Evolutionary conservation across 768 basidiomycete species (phyloP).

Genomic region (Chlorophyllum brunneum): DNA sequence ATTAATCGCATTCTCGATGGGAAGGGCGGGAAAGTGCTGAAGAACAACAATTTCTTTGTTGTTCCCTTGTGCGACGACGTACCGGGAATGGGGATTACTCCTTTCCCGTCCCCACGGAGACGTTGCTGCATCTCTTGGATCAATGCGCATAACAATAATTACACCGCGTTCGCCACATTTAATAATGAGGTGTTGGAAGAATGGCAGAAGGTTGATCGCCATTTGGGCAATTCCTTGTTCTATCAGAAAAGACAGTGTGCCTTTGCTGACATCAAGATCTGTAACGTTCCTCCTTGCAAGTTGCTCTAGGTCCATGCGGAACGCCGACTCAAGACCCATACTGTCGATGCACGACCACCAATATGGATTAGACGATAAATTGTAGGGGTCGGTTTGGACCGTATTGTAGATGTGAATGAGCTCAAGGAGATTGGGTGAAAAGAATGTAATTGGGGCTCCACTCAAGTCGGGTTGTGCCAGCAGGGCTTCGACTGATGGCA

Average conservation of each 20-base stretch:
- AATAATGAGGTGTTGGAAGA: constrained; percentile 79
- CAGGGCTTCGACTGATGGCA: constrained; percentile 53
- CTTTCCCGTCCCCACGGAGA: constrained; percentile 50
- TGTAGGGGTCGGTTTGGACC: constrained; percentile 39
- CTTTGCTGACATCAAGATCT: constrained; percentile 34
- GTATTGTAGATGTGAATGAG: constrained; percentile 55
- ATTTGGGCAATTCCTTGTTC: constrained; percentile 73
- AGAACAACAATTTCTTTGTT: constrained; percentile 52
- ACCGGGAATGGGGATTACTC: constrained; percentile 43
- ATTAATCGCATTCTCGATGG: constrained; percentile 46
- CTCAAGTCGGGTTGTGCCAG: constrained; percentile 19
- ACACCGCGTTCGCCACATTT: constrained; percentile 79
- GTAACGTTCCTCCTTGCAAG: constrained; percentile 46
- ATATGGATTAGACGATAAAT: constrained; percentile 45
- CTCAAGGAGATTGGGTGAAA: constrained; percentile 86
- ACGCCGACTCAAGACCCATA: constrained; percentile 63
- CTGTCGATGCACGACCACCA: constrained; percentile 70
- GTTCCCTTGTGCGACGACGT: constrained; percentile 48
- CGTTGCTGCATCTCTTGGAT: constrained; percentile 30
- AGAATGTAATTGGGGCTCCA: constrained; percentile 56
- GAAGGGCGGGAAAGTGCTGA: constrained; percentile 67
- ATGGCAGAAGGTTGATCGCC: constrained; percentile 78
- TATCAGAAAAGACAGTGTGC: constrained; percentile 59
- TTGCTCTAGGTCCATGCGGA: constrained; percentile 61
- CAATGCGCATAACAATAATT: constrained; percentile 55